Base-by-base conservation (phyloP, 148 eudicot species). In the Heliosperma pusillum region DNA sequence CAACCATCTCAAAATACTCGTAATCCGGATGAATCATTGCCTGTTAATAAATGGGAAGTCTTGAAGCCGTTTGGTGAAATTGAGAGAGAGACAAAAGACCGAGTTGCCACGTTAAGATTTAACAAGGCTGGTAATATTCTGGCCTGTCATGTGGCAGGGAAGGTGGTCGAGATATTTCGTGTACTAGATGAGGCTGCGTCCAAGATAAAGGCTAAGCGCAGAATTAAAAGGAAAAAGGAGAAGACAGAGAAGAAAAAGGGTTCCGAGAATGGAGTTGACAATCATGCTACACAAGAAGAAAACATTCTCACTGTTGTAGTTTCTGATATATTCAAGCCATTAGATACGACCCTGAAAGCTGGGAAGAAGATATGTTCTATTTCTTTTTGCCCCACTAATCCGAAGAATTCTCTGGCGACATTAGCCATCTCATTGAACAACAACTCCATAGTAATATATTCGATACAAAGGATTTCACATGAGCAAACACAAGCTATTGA, bases 121-220 rank as follows among this genome's bases (percentile, higher is more conserved):
- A 95, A 84, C 66, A 89, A 77, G 71, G 79, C 89, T 47, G 97
- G 97, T 66, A 87, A 82, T 78, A 85, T 95, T 76, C 85, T 95
- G 72, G 99, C 97, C 62, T 95, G 96, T 78, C 99, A 95, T 80
- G 87, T 85, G 75, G 97, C 97, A 36, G 99, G 99, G 74, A 95
- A 91, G 85, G 86, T 80, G 7, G 97, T 95, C 58, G 97, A 95
- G 86, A 83, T 90, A 77, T 89, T 86, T 75, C 88, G 89, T 66
- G 85, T 90, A 27, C 84, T 95, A 77, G 96, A 90, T 85, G 94
- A 95, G 72, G 78, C 89, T 74, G 96, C 90, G 82, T 80, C 97
- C 64, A 95, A 88, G 77, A 89, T 85, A 42, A 95, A 95, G 83
- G 97, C 99, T 33, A 95, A 92, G 83, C 82, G 97, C 59, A 88